Evolutionary conservation across 164 flowering plant species (phyloP), one percentile per base, ranked within the genome.

Genomic region (Warburgia ugandensis): DNA sequence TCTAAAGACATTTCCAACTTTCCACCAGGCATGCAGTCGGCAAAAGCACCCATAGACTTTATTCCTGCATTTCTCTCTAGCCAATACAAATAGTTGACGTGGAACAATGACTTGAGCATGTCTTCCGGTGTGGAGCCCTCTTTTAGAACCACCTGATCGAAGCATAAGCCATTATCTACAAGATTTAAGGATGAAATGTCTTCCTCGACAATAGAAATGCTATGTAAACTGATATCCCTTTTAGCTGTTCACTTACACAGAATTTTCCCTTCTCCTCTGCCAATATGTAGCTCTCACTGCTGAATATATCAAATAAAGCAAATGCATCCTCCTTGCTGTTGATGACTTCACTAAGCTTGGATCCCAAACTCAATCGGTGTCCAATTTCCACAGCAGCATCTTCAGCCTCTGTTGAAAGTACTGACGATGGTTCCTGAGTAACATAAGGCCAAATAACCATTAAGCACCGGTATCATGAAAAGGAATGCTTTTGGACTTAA

Each of bases 31-130:
- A 54, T 73, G 79, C 97, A 86, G 61, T 89, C 99, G 50, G 66
- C 58, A 26, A 42, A 39, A 1, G 54, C 54, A 33, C 71, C 56
- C 55, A 67, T 67, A 6, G 79, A 60, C 60, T 66, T 67, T 17
- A 86, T 77, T 46, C 99, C 95, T 0, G 84, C 91, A 55, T 84
- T 79, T 51, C 56, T 84, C 76, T 94, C 99, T 59, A 94, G 50
- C 99, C 99, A 94, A 59, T 84, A 82, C n/a, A 94, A 69, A 61
- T 86, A 89, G 61, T 72, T 86, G 29, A 77, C 89, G 17, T 94
- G 99, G 70, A 84, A 94, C 65, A 94, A 47, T 5, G 95, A 77
- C 58, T 76, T 88, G 17, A 94, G 82, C 99, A 94, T 86, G 73
- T 86, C 95, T 58, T 77, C 78, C 16, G 69, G 79, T 3, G 80